These are phyloP conservation scores for Chlamydomonas urium DNA, from an alignment of 139 green algal species.

Conservation along the genomic window DNA sequence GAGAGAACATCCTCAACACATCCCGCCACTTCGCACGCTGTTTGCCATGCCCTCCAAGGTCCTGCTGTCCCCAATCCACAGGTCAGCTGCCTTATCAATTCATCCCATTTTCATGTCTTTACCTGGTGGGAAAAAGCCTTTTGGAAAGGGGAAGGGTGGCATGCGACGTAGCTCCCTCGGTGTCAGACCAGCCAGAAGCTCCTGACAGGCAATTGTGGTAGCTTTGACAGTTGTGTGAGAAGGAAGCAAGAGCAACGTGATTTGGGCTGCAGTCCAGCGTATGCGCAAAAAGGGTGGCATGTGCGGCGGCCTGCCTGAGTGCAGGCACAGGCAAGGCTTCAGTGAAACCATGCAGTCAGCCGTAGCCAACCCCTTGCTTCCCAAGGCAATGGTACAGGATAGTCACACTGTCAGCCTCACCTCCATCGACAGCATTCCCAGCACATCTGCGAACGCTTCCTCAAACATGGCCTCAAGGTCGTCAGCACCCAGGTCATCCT, in stretches of 20 bases:
- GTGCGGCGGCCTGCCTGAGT: neutral
- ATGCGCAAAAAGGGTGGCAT: too few relatives aligned
- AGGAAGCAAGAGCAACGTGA: too few relatives aligned
- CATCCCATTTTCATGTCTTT: too few relatives aligned
- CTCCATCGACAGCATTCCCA: neutral
- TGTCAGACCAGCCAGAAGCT: conserved; percentile 38
- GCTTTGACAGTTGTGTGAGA: neutral
- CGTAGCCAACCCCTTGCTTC: neutral
- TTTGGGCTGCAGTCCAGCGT: too few relatives aligned
- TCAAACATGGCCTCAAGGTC: conserved; percentile 36
- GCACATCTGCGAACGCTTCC: conserved; percentile 29
- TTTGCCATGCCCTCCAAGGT: too few relatives aligned
- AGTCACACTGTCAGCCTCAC: neutral
- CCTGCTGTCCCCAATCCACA: too few relatives aligned
- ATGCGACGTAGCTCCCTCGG: conserved; percentile 32
- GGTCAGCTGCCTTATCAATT: too few relatives aligned
- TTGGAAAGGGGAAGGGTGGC: conserved; percentile 60
- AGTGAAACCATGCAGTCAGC: neutral
- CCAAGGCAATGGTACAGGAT: neutral
- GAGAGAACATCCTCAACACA: too few relatives aligned
- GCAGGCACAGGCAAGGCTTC: neutral
- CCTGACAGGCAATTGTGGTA: conserved; percentile 4
- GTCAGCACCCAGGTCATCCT: conserved; percentile 30
- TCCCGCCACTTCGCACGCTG: too few relatives aligned
- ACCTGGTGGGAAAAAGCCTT: conserved; percentile 51